A percentile compares a stretch with the other conserved stretches of the same genome.
Evolutionary conservation across 2,329 filamentous ascomycete genomes (phyloP).

Genomic region (Hymenotorrendiella dingleyae): DNA sequence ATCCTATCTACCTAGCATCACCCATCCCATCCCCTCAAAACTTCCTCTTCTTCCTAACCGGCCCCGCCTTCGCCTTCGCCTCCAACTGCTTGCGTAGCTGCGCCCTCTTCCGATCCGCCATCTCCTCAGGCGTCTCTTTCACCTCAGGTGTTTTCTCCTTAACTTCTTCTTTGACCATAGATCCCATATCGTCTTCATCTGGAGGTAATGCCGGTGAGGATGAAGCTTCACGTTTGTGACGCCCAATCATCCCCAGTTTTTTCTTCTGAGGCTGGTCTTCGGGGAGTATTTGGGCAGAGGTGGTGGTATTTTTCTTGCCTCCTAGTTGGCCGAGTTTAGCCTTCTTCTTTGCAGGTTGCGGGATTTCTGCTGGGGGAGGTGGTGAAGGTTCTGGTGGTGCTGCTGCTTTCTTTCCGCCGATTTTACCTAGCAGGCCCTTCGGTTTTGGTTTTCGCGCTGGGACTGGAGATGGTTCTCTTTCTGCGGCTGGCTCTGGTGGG

Average conservation of each 20-base stretch:
- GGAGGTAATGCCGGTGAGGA: background rate
- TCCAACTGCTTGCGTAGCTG: constrained; percentile 28
- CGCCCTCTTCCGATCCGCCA: constrained; percentile 27
- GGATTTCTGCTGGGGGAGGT: constrained; percentile 6
- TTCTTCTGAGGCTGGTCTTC: constrained; percentile 12
- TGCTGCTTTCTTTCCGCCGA: constrained; percentile 24
- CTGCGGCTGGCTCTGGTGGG: background rate
- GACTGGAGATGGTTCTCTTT: background rate
- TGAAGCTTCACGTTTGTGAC: constrained; percentile 3
- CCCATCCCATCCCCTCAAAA: constrained; percentile 27
- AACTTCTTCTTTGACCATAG: constrained; percentile 15
- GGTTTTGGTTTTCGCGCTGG: constrained; percentile 7
- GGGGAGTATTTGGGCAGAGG: background rate
- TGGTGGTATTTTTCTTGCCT: constrained; percentile 1
- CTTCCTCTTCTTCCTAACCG: constrained; percentile 31
- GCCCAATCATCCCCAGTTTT: constrained; percentile 22
- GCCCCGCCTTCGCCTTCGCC: constrained; percentile 27
- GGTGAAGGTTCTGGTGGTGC: constrained; percentile 7
- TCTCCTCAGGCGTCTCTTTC: constrained; percentile 28
- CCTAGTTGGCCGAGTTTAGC: constrained; percentile 10
- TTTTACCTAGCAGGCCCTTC: constrained; percentile 22
- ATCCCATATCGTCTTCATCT: background rate
- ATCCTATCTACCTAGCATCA: too few species aligned
- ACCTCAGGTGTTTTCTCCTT: constrained; percentile 12
- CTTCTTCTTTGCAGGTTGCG: constrained; percentile 5